Evolutionary conservation across 345 rosid genomes (phyloP), one percentile per base, ranked within the genome.

Genomic region (Corymbia maculata): DNA sequence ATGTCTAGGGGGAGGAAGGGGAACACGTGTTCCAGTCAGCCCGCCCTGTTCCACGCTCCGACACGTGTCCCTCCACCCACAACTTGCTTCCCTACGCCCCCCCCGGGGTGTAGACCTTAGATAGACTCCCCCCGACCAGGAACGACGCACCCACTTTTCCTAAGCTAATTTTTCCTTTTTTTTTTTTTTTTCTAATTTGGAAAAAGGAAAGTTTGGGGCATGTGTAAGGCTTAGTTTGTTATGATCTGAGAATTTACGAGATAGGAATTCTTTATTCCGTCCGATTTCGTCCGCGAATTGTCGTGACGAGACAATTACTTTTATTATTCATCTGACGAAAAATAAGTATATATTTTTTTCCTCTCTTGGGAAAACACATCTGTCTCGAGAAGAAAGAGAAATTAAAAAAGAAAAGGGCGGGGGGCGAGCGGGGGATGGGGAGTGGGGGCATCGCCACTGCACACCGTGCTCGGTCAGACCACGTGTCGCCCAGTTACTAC

Each of bases 401-500:
- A 15, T 32, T 8, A 42, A 32, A 32, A 16, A 70, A 36, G 10
- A 1, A 28, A 2, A 3, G 24, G 4, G 16, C 2, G 0, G 26
- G 14, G 28, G 3, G 9, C 0, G 19, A 22, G n/a, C n/a, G n/a
- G n/a, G n/a, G n/a, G n/a, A n/a, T n/a, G n/a, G n/a, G n/a, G n/a
- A n/a, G n/a, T n/a, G n/a, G 42, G 5, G 47, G 14, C 45, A 19
- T 9, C 2, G 47, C 47, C 82, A 36, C 26, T 36, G 85, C 82
- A 88, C 89, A 89, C 64, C 21, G 47, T 88, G 92, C 88, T 89
- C 55, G 89, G 89, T 88, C 26, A 68, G 86, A 89, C 94, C 95
- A 95, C 98, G 98, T 97, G 98, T 95, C 98, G 88, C 6, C 17
- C 91, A 79, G 26, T 8, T 9, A 12, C 82, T 44, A 17, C 92